Conservation (phyloP, 2,329 filamentous ascomycete species). For the Xylaria sp. region DNA sequence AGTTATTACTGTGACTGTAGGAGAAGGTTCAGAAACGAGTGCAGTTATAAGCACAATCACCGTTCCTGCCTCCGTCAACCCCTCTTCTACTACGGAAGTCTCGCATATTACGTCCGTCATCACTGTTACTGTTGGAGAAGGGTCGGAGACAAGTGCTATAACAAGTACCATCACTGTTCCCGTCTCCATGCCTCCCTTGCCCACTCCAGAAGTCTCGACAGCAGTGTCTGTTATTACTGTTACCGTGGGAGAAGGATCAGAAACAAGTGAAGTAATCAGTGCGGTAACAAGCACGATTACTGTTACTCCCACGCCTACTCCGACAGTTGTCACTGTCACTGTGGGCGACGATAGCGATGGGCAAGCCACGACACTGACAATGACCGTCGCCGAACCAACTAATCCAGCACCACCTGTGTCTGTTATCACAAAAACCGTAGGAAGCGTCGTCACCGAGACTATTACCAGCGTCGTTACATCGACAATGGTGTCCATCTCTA, state of each 20-base stretch:
- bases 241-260: too few species aligned
- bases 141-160: not conserved
- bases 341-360: constrained; percentile 25
- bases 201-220: too few species aligned
- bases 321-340: constrained; percentile 24
- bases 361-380: constrained; percentile 23
- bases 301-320: too few species aligned
- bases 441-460: constrained; percentile 23
- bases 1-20: constrained; percentile 27
- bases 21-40: constrained; percentile 13
- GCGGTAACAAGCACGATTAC: too few species aligned
- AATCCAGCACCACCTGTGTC: not conserved
- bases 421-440: constrained; percentile 28
- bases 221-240: too few species aligned
- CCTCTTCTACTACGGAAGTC: constrained; percentile 1
- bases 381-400: constrained; percentile 10
- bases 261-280: too few species aligned
- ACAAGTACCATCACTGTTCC: too few species aligned
- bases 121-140: constrained; percentile 28
- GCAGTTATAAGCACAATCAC: constrained; percentile 24
- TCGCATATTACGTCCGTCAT: not conserved
- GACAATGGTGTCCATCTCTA: constrained; percentile 25
- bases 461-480: constrained; percentile 19
- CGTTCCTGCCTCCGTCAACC: not conserved
- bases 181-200: too few species aligned